These are phyloP conservation scores for Xylaria multiplex DNA, from an alignment of 2,329 filamentous ascomycete species.

Conservation along the genomic window DNA sequence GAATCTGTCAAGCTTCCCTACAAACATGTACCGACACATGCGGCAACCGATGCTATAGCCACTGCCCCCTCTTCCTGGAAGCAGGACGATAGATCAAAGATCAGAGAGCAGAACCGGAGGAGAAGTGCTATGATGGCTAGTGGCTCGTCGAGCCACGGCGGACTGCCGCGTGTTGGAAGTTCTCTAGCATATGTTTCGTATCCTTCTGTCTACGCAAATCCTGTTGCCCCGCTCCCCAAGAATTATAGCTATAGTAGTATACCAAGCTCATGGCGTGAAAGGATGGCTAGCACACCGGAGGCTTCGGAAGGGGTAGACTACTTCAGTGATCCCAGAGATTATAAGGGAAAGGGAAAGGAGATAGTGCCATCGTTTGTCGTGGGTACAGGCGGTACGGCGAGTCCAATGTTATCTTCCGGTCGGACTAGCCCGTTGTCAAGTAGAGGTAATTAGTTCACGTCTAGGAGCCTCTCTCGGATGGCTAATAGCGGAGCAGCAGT, in stretches of 20 bases:
- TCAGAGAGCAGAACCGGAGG: slow-evolving; percentile 62
- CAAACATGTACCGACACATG: slow-evolving; percentile 70
- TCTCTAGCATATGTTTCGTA: slow-evolving; percentile 60
- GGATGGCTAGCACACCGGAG: slow-evolving; percentile 36
- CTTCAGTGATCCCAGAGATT: slow-evolving; percentile 32
- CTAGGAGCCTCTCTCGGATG: slow-evolving; percentile 36
- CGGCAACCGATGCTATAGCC: slow-evolving; percentile 66
- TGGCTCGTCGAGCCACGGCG: slow-evolving; percentile 46
- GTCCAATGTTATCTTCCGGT: slow-evolving; percentile 35
- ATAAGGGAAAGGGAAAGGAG: slow-evolving; percentile 46
- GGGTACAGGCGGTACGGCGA: slow-evolving; percentile 29
- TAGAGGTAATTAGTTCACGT: slow-evolving; percentile 42
- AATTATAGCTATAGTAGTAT: slow-evolving; percentile 58
- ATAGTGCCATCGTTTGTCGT: slow-evolving; percentile 31
- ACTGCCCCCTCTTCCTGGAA: slow-evolving; percentile 64
- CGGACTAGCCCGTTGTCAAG: slow-evolving; percentile 36
- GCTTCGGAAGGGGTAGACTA: slow-evolving; percentile 37
- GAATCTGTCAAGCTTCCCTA: slow-evolving; percentile 60
- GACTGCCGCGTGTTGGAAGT: slow-evolving; percentile 59
- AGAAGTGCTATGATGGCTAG: slow-evolving; percentile 60
- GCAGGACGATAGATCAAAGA: slow-evolving; percentile 57
- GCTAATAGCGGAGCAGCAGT: slow-evolving; percentile 35
- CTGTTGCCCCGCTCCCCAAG: slow-evolving; percentile 54
- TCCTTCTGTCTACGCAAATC: slow-evolving; percentile 54
- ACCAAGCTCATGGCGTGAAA: slow-evolving; percentile 44